Base-by-base conservation (phyloP, 257 asterid species). In the Anisodus acutangulus region DNA sequence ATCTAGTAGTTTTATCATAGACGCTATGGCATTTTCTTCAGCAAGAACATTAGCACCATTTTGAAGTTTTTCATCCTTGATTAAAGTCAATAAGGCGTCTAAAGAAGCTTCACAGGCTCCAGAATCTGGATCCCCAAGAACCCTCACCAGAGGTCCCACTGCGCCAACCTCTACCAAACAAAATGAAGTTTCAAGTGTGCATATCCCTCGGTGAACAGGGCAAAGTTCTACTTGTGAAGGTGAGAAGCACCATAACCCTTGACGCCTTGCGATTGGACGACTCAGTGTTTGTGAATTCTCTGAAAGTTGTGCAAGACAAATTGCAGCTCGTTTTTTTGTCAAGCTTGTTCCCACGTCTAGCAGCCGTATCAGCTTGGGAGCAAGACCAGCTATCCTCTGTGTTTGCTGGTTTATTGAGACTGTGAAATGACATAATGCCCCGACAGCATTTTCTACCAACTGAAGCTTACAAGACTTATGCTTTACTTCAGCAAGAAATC, bases 81-180 rank as follows among this genome's bases (percentile, higher is more conserved):
- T 87, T 87, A 92, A 86, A 83, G 97, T 90, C 81, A 91, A n/a
- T n/a, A 92, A 91, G 9, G 97, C 93, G 55, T 91, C 97, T 55
- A 92, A 71, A 45, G 92, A 90, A 63, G 97, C 97, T 87, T 91
- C 97, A 41, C 90, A 87, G 51, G 89, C 89, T 64, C 76, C 90
- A 13, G 80, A 79, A 79, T 92, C 93, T 11, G 88, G 83, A 45
- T 90, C 90, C 16, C 86, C 82, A 7, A 92, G 90, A 85, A 88
- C 92, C 86, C 87, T 86, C 35, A 85, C 88, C 7, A 92, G 92
- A 67, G 90, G 88, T n/a, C 41, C 84, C 35, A 92, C 87, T 16
- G 97, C 93, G 47, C 85, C 83, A 35, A 92, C 90, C 88, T 91
- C 92, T 67, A 92, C 4, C 81, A 92, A 85, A 87, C 97, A 92